A percentile compares a stretch with the other conserved stretches of the same genome.
phyloP scores from a whole-genome alignment of 2,329 filamentous ascomycete genomes.

The Arthrobotrys sphaeroides region DNA sequence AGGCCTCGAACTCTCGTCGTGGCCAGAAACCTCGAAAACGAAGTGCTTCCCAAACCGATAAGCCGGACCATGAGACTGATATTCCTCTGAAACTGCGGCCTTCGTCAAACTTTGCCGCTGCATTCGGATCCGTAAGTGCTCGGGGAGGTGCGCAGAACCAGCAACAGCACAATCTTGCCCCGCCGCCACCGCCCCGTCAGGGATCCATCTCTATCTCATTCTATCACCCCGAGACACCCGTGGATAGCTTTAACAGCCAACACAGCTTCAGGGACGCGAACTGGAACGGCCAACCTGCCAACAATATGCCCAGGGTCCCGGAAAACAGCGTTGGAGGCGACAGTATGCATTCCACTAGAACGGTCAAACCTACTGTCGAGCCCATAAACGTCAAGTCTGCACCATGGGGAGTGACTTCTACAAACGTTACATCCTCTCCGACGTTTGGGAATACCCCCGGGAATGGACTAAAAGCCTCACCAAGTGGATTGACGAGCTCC shows the following conservation, averaged over 20 bases:
- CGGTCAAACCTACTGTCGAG: constrained; percentile 22
- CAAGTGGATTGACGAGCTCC: constrained; percentile 30
- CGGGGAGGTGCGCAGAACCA: background rate
- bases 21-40: constrained; percentile 14
- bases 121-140: constrained; percentile 28
- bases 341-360: constrained; percentile 21
- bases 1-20: background rate
- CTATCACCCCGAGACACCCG: constrained; percentile 51
- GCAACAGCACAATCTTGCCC: constrained; percentile 30
- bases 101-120: constrained; percentile 42
- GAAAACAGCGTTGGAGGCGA: constrained; percentile 36
- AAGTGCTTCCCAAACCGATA: constrained; percentile 36
- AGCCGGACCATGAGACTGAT: constrained; percentile 28
- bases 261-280: constrained; percentile 44
- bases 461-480: constrained; percentile 27
- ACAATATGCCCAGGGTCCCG: constrained; percentile 21
- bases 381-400: constrained; percentile 46
- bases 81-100: constrained; percentile 41
- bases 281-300: constrained; percentile 1
- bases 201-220: constrained; percentile 39
- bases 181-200: constrained; percentile 20
- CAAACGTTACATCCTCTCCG: constrained; percentile 33
- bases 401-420: constrained; percentile 48
- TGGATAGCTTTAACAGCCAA: constrained; percentile 47
- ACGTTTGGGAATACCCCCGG: constrained; percentile 28